A percentile compares a stretch with the other conserved stretches of the same genome.
phyloP scores from a whole-genome alignment of 495 filamentous ascomycete genomes.

The Podospora australis region DNA sequence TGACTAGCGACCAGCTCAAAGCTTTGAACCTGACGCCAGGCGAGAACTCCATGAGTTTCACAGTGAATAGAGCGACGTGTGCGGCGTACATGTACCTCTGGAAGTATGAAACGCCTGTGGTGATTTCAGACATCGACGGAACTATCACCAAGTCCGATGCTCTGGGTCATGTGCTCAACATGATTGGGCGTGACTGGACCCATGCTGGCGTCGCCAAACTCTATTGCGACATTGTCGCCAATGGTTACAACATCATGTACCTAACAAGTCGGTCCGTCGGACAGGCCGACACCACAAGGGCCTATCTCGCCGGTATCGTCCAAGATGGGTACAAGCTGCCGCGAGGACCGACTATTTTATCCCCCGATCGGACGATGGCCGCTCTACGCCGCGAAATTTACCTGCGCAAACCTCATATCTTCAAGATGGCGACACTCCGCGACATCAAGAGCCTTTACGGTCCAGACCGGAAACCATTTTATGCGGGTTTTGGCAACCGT shows the following conservation, averaged over 20 bases:
- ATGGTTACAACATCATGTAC: constrained; percentile 98
- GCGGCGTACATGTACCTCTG: constrained; percentile 88
- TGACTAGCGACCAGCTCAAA: constrained; percentile 94
- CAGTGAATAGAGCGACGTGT: constrained; percentile 89
- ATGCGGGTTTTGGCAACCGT: constrained; percentile 94
- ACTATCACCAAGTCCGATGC: constrained; percentile 99
- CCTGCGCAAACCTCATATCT: constrained; percentile 91
- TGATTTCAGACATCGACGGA: constrained; percentile 98
- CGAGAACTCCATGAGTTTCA: constrained; percentile 89
- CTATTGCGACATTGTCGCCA: constrained; percentile 90
- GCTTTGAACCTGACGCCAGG: constrained; percentile 75
- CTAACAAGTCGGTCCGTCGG: constrained; percentile 91
- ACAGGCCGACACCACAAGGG: constrained; percentile 83
- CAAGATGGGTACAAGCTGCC: constrained; percentile 86
- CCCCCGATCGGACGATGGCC: constrained; percentile 93
- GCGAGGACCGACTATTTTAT: constrained; percentile 87
- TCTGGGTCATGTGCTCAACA: constrained; percentile 93
- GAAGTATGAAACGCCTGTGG: constrained; percentile 81
- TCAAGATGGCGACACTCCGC: constrained; percentile 97
- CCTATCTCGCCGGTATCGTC: constrained; percentile 82
- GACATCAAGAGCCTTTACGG: constrained; percentile 88
- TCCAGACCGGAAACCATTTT: constrained; percentile 77
- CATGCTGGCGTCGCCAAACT: constrained; percentile 94
- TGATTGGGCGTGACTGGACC: constrained; percentile 98
- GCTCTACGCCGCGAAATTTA: constrained; percentile 91